Evolutionary conservation across 805 yeast genomes (phyloP).

Genomic region (Candida maesae): DNA sequence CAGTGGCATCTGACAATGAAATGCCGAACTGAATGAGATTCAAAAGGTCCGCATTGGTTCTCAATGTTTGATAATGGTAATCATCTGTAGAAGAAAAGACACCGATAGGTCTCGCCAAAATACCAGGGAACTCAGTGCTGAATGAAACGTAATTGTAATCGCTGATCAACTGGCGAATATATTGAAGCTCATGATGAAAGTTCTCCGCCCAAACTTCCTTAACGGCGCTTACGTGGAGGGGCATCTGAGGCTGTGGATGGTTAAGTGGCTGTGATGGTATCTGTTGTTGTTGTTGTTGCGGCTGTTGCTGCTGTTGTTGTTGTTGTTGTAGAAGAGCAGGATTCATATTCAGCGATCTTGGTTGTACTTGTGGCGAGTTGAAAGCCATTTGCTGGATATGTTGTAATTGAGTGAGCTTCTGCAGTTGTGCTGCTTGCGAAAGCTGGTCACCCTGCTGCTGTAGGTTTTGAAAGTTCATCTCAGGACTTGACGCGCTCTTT

Average conservation of each 20-base stretch:
- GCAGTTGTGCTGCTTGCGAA: conserved; percentile 16
- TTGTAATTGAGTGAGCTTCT: conserved; percentile 19
- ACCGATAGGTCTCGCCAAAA: conserved; percentile 94
- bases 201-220: conserved; percentile 75
- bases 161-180: conserved; percentile 54
- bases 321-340: conserved; percentile 7
- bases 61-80: conserved; percentile 92
- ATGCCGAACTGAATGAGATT: conserved; percentile 84
- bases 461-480: conserved; percentile 23
- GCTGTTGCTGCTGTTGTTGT: conserved; percentile 14
- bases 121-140: conserved; percentile 94
- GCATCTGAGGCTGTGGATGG: conserved; percentile 16
- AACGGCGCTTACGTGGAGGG: conserved; percentile 29
- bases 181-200: conserved; percentile 60
- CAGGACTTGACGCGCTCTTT: too few species aligned
- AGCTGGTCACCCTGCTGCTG: conserved; percentile 19
- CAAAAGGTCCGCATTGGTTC: conserved; percentile 85
- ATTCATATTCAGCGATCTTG: conserved; percentile 8
- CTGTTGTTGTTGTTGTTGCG: conserved; percentile 15
- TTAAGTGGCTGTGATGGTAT: conserved; percentile 19
- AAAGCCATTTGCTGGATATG: conserved; percentile 19
- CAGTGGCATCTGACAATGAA: conserved; percentile 64
- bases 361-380: conserved; percentile 18
- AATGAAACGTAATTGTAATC: conserved; percentile 60
- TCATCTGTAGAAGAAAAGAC: conserved; percentile 84